Conservation (phyloP, 2,329 filamentous ascomycete genomes). For the Arthrocladium fulminans region DNA sequence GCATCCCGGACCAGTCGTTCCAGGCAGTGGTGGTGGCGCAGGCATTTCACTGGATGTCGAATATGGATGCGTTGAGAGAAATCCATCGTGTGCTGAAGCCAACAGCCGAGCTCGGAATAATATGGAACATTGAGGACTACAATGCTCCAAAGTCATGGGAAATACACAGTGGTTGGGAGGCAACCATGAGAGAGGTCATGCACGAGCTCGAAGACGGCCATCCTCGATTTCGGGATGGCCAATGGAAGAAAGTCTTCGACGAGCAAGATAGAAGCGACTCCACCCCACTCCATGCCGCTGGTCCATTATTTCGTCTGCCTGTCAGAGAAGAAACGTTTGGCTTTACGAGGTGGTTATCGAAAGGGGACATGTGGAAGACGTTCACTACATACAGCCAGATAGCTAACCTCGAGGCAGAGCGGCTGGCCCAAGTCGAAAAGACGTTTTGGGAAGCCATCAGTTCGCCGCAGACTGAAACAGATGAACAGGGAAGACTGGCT, state of each 20-base stretch:
- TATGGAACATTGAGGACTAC: conserved; percentile 70
- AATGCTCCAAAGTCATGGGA: conserved; percentile 53
- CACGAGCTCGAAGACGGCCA: conserved; percentile 48
- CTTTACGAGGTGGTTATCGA: conserved; percentile 51
- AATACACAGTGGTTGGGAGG: conserved; percentile 53
- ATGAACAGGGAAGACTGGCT: conserved; percentile 54
- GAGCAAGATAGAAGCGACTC: conserved; percentile 47
- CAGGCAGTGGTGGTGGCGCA: conserved; percentile 61
- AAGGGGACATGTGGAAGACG: conserved; percentile 55
- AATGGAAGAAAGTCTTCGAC: conserved; percentile 59
- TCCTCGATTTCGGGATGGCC: conserved; percentile 55
- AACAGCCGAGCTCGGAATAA: conserved; percentile 52
- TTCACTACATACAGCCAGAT: conserved; percentile 61
- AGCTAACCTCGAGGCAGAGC: conserved; percentile 46
- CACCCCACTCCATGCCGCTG: conserved; percentile 33
- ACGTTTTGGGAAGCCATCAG: conserved; percentile 48
- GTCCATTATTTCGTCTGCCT: conserved; percentile 54
- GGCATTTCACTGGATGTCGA: conserved; percentile 57
- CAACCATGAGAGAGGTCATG: conserved; percentile 52
- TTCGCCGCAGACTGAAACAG: conserved; percentile 46
- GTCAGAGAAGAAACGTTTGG: conserved; percentile 48
- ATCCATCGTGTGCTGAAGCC: conserved; percentile 59
- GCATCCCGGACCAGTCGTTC: conserved; percentile 46
- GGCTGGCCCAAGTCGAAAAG: conserved; percentile 41
- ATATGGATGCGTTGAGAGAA: conserved; percentile 51